Base-by-base conservation (phyloP, 768 basidiomycete genomes). In the Psilocybe tampanensis region DNA sequence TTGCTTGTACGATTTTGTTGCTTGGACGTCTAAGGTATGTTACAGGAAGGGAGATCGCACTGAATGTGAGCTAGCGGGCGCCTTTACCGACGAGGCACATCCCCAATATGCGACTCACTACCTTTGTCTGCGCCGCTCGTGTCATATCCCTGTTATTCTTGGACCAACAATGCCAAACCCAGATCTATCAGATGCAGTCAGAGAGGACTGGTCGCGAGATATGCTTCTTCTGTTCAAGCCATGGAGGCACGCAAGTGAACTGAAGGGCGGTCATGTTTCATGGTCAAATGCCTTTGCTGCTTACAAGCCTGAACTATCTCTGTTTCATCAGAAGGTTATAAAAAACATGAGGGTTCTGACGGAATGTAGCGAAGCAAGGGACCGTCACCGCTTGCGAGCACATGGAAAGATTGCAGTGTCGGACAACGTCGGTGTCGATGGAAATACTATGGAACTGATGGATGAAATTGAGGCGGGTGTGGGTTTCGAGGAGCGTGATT, bases 171-270 rank as follows among this genome's bases (percentile, higher is more conserved):
- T 57, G 2, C 26, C 43, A 2, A 44, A 57, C 32, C 49, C 48
- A 3, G 19, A 24, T 8, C n/a, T n/a, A 8, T 32, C 48, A 6
- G 1, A 2, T 2, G 43, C 24, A 36, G 8, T 3, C 18, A 33
- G 13, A 44, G 55, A 50, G 42, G 15, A 7, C 2, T 57, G 55
- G 55, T 34, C 55, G 7, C 11, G 32, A 18, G 41, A 51, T 29
- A 51, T 57, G 48, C 33, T 57, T 34, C 9, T 57, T 2, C 11
- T 57, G 11, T 57, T 57, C n/a, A 50, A 52, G 12, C 55, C 55
- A 2, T 57, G 55, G 55, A 42, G 55, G 23, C 6, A 5, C 6
- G 3, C 15, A n/a, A 13, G 3, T 7, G 41, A 57, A 6, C 24
- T 57, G 22, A 43, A 44, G 21, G 11, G 3, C 6, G 23, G 1